A percentile compares a stretch with the other conserved stretches of the same genome.
Conservation (phyloP, 2,329 filamentous ascomycete genomes). For the Golovinomyces cichoracearum region DNA sequence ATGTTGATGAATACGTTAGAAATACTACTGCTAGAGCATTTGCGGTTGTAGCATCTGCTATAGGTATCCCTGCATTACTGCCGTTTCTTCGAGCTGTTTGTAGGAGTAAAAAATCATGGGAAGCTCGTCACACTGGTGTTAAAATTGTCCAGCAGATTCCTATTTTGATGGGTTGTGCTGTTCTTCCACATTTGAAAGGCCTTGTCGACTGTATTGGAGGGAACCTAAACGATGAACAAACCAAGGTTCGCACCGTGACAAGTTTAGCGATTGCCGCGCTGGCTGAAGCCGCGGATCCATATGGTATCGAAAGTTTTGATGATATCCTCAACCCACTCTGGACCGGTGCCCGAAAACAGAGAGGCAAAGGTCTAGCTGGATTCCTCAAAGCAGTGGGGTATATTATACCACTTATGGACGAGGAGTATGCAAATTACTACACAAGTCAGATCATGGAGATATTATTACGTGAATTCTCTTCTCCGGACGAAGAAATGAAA, state of each 20-base stretch:
- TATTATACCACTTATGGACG: slow-evolving; percentile 97
- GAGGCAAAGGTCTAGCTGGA: slow-evolving; percentile 81
- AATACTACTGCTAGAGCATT: slow-evolving; percentile 96
- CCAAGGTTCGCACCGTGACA: slow-evolving; percentile 89
- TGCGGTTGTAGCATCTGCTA: slow-evolving; percentile 82
- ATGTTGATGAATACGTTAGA: slow-evolving; percentile 91
- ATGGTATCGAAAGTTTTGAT: slow-evolving; percentile 97
- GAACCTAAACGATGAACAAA: slow-evolving; percentile 91
- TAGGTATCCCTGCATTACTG: slow-evolving; percentile 82
- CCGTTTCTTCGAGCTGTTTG: slow-evolving; percentile 91
- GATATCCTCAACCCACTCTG: slow-evolving; percentile 91
- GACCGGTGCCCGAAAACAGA: slow-evolving; percentile 69
- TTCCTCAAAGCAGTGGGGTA: slow-evolving; percentile 95
- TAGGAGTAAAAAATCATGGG: slow-evolving; percentile 96
- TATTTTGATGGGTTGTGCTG: slow-evolving; percentile 93
- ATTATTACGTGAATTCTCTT: slow-evolving; percentile 78
- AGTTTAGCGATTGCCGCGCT: slow-evolving; percentile 82
- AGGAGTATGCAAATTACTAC: slow-evolving; percentile 98
- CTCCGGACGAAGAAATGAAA: slow-evolving; percentile 98
- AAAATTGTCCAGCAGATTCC: slow-evolving; percentile 99
- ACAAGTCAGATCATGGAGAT: slow-evolving; percentile 99
- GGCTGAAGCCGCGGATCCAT: slow-evolving; percentile 87
- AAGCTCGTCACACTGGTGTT: slow-evolving; percentile 87
- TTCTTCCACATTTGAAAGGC: slow-evolving; percentile 82
- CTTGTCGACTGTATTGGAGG: slow-evolving; percentile 89